Percentiles rank a stretch among this genome's conserved stretches.
phyloP scores from a whole-genome alignment of 495 filamentous ascomycete species.

The Terfezia boudieri region DNA sequence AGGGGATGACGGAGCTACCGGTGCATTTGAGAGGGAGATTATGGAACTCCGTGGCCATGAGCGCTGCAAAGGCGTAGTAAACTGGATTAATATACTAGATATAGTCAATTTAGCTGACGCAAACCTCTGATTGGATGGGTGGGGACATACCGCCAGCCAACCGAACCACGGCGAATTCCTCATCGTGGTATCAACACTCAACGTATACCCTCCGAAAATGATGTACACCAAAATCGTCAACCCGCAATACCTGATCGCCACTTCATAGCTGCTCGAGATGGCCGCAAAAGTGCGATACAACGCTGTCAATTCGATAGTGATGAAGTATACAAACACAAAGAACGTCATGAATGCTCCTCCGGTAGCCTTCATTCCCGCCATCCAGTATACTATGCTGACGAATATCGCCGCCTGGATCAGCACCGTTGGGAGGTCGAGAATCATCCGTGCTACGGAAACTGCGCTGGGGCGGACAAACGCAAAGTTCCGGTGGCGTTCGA shows the following conservation, averaged over 20 bases:
- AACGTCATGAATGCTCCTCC: neutral
- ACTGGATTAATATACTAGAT: constrained; percentile 28
- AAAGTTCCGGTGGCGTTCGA: constrained; percentile 44
- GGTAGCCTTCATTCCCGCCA: constrained; percentile 33
- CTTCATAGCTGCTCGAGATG: constrained; percentile 47
- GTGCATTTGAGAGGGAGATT: neutral
- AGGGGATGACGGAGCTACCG: constrained; percentile 11
- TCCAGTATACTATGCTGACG: constrained; percentile 44
- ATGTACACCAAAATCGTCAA: constrained; percentile 28
- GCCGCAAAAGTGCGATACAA: constrained; percentile 59
- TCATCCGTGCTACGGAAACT: constrained; percentile 41
- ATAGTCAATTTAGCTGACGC: neutral
- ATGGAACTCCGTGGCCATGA: constrained; percentile 33
- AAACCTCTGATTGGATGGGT: neutral
- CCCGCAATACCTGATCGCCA: constrained; percentile 48
- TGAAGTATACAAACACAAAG: neutral
- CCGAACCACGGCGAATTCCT: constrained; percentile 29
- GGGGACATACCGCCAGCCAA: constrained; percentile 24
- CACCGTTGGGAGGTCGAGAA: constrained; percentile 46
- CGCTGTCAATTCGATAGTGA: constrained; percentile 34
- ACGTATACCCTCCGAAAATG: constrained; percentile 35
- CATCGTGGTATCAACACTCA: constrained; percentile 24
- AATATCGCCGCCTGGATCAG: constrained; percentile 42
- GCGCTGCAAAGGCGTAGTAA: constrained; percentile 34
- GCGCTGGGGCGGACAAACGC: constrained; percentile 64